Evolutionary conservation across 306 rosid species (phyloP).

Genomic region (Abrus precatorius): DNA sequence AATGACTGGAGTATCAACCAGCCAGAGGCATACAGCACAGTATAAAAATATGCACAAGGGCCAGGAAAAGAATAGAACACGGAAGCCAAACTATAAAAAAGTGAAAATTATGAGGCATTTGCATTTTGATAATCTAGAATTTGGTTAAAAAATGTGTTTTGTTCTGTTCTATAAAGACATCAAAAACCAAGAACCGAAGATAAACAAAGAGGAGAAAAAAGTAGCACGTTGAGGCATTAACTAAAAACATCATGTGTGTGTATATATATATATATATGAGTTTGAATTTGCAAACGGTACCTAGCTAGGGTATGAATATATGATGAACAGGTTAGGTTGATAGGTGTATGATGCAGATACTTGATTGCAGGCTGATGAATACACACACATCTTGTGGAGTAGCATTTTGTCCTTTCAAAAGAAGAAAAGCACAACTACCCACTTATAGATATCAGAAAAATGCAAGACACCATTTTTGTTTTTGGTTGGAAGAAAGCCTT

Average conservation of each 20-base stretch:
- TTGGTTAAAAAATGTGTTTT: slow-evolving; percentile 44
- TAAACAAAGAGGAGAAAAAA: slow-evolving; percentile 5
- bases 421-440: slow-evolving; percentile 35
- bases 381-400: slow-evolving; percentile 36
- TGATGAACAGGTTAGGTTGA: slow-evolving; percentile 24
- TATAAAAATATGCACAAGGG: slow-evolving; percentile 20
- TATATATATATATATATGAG: not conserved
- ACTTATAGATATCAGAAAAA: not conserved
- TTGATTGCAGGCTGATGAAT: slow-evolving; percentile 48
- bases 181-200: slow-evolving; percentile 41
- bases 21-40: slow-evolving; percentile 27
- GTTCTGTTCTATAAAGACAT: slow-evolving; percentile 57
- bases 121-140: not conserved
- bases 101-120: slow-evolving; percentile 17
- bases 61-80: slow-evolving; percentile 41
- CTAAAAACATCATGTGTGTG: not conserved
- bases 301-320: slow-evolving; percentile 15
- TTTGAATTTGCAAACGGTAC: slow-evolving; percentile 32
- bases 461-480: not conserved
- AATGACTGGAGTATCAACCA: slow-evolving; percentile 56
- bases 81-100: slow-evolving; percentile 18
- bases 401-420: slow-evolving; percentile 33
- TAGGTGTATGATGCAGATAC: slow-evolving; percentile 62
- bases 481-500: not conserved
- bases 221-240: not conserved